Percentiles rank a stretch among this genome's conserved stretches.
Evolutionary conservation across 2,329 filamentous ascomycete species (phyloP).

Genomic region (Aspergillus unguis): DNA sequence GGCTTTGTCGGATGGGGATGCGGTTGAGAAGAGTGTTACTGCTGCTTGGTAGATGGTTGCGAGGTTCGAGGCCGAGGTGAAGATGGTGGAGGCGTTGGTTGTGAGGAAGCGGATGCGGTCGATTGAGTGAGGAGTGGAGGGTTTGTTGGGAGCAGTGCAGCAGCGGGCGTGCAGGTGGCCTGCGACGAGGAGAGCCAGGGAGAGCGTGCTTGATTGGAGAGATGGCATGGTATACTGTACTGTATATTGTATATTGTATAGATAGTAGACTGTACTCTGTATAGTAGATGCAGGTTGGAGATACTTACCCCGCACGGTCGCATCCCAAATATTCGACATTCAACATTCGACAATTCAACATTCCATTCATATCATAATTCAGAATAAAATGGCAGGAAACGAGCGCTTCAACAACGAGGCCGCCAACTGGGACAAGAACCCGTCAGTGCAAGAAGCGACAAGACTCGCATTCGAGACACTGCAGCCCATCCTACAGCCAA

Average conservation of each 20-base stretch:
- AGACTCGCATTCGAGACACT: constrained; percentile 48
- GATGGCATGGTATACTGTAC: constrained; percentile 11
- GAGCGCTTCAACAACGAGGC: constrained; percentile 56
- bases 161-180: constrained; percentile 19
- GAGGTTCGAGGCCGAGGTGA: constrained; percentile 8
- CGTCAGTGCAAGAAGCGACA: constrained; percentile 47
- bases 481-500: constrained; percentile 24
- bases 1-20: not conserved
- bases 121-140: constrained; percentile 2
- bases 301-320: too few relatives aligned
- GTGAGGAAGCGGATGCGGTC: constrained; percentile 21
- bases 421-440: constrained; percentile 54
- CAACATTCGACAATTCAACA: too few relatives aligned
- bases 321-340: too few relatives aligned
- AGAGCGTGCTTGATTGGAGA: constrained; percentile 10
- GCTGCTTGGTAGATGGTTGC: constrained; percentile 22
- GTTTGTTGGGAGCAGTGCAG: constrained; percentile 22
- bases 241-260: not conserved
- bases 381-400: constrained; percentile 17
- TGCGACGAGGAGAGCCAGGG: constrained; percentile 15
- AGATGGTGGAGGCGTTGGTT: constrained; percentile 5
- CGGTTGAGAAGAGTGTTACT: constrained; percentile 13
- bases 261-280: not conserved
- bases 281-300: too few relatives aligned
- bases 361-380: not conserved